Evolutionary conservation across 2,329 filamentous ascomycete genomes (phyloP), one percentile per base, ranked within the genome.

Genomic region (Fusarium redolens): DNA sequence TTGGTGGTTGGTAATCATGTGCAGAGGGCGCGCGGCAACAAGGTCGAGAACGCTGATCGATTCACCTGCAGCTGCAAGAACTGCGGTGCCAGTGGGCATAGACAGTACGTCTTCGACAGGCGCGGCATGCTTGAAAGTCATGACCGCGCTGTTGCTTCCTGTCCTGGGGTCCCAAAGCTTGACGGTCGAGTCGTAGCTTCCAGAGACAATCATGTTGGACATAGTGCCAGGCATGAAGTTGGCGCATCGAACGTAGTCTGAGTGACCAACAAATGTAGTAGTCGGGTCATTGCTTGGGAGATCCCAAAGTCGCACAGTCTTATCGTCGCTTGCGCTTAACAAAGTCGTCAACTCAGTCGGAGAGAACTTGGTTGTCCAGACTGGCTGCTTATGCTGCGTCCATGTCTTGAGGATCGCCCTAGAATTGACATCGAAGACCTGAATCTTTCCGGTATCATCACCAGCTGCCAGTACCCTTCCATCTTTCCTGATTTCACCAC

Each of bases 401-500:
- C 96, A 99, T 57, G 96, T 98, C 86, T 96, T 96, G 77, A 99
- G 85, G 74, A 99, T 97, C 7, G 95, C 95, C 72, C 96, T 89
- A 64, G 95, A 96, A 48, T 80, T 91, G 57, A 97, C 91, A 79
- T 99, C 96, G 79, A 98, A 99, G 17, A 98, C 95, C 83, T 99
- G 97, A 75, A 99, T 93, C 70, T 92, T 91, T 64, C 97, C 97
- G 44, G 91, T 92, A 80, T 98, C 96, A 76, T 98, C 96, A 77
- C 96, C 96, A 37, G 96, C 95, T 40, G 97, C 92, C 76, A 99
- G 84, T 64, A 99, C 93, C 69, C 94, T 90, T 44, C 95, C 96
- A 84, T 99, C 96, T 62, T 91, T 89, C 66, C 96, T 90, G 72
- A 98, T 92, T 79, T 97, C 94, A 69, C 94, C 96, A 77, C 93